Conservation (phyloP, 768 basidiomycete genomes). For the Galerina sulciceps region DNA sequence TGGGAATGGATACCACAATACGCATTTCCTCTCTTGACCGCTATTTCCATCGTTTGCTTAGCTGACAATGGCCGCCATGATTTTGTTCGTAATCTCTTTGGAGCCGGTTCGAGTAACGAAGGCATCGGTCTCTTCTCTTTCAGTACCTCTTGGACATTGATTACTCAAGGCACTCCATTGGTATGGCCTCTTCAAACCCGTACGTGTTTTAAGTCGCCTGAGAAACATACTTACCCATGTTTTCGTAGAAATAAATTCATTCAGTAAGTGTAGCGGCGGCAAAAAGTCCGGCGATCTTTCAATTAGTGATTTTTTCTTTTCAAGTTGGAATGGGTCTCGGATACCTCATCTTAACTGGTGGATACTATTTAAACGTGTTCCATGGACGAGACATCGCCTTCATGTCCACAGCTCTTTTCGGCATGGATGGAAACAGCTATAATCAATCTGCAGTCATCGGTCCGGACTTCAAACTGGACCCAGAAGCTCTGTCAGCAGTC, state of each 20-base stretch:
- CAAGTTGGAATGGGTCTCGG: conserved; percentile 54
- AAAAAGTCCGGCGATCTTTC: no score
- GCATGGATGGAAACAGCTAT: conserved; percentile 54
- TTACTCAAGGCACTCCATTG: conserved; percentile 56
- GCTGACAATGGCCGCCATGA: conserved; percentile 49
- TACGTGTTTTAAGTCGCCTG: conserved; percentile 25
- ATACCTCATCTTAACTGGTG: conserved; percentile 52
- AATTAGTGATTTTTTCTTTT: background rate
- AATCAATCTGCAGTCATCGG: conserved; percentile 57
- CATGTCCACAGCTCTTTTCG: conserved; percentile 59
- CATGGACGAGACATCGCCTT: conserved; percentile 20
- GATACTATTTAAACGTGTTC: conserved; percentile 56
- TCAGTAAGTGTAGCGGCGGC: conserved; percentile 9
- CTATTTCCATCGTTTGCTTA: conserved; percentile 62
- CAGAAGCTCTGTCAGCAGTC: conserved; percentile 51
- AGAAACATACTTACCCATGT: background rate
- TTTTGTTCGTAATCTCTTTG: conserved; percentile 64
- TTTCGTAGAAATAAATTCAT: conserved; percentile 21
- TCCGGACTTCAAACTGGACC: conserved; percentile 50
- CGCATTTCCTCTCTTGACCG: conserved; percentile 65
- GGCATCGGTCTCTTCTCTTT: conserved; percentile 63
- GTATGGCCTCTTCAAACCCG: conserved; percentile 62
- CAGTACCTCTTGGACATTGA: conserved; percentile 66
- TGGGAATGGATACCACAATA: conserved; percentile 58
- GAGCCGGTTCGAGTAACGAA: conserved; percentile 66